These are phyloP conservation scores for Incumbomyces delicatus DNA, from an alignment of 2,329 filamentous ascomycete genomes.

Conservation along the genomic window DNA sequence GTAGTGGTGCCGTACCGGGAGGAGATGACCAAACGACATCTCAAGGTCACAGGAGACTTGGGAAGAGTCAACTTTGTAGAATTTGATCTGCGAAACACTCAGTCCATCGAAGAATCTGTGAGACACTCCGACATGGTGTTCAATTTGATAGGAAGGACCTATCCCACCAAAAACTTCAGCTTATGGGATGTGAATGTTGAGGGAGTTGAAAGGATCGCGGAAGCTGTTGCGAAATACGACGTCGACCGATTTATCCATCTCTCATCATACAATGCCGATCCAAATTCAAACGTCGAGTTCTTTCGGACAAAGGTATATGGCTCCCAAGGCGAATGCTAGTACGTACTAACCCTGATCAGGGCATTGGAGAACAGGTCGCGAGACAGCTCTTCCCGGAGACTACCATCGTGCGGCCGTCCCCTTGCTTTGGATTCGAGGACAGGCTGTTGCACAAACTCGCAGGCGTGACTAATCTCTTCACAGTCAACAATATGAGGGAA, in stretches of 20 bases:
- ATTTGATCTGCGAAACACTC: slow-evolving; percentile 87
- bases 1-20: slow-evolving; percentile 90
- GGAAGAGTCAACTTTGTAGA: slow-evolving; percentile 85
- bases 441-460: slow-evolving; percentile 80
- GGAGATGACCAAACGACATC: slow-evolving; percentile 94
- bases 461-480: slow-evolving; percentile 68
- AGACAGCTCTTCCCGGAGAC: slow-evolving; percentile 91
- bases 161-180: slow-evolving; percentile 96
- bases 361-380: slow-evolving; percentile 68
- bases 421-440: slow-evolving; percentile 92
- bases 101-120: slow-evolving; percentile 92
- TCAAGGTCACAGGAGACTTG: slow-evolving; percentile 92
- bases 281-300: slow-evolving; percentile 75
- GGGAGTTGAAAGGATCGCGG: slow-evolving; percentile 81
- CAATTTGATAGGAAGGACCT: slow-evolving; percentile 88
- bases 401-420: slow-evolving; percentile 88
- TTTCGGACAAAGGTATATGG: slow-evolving; percentile 68
- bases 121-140: slow-evolving; percentile 96
- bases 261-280: slow-evolving; percentile 83
- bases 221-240: slow-evolving; percentile 95
- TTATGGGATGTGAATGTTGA: slow-evolving; percentile 89
- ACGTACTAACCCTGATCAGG: slow-evolving; percentile 37
- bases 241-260: slow-evolving; percentile 94
- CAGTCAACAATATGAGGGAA: slow-evolving; percentile 88
- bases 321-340: slow-evolving; percentile 5